Percentiles rank a stretch among this genome's conserved stretches.
Evolutionary conservation across 2,329 filamentous ascomycete genomes (phyloP).

Genomic region (Corynespora cassiicola): DNA sequence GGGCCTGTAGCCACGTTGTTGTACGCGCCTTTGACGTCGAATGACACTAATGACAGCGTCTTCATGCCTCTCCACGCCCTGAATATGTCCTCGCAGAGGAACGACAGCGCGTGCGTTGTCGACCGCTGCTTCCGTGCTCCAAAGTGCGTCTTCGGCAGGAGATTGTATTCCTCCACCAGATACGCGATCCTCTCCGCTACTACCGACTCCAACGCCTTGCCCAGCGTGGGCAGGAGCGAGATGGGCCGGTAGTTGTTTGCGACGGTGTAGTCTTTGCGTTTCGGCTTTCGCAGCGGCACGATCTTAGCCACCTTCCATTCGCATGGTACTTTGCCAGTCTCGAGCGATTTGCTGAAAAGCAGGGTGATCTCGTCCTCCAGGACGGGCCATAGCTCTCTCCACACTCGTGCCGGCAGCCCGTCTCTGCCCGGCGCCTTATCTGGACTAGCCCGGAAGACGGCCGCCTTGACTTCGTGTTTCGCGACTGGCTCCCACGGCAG

Average conservation of each 20-base stretch:
- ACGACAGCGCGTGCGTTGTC: conserved; percentile 43
- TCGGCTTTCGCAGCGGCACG: conserved; percentile 11
- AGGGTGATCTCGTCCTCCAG: conserved; percentile 14
- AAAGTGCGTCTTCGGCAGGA: conserved; percentile 46
- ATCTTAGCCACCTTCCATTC: conserved; percentile 14
- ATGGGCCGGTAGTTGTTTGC: conserved; percentile 33
- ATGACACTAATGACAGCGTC: conserved; percentile 6
- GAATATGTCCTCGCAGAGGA: conserved; percentile 15
- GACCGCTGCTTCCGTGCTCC: conserved; percentile 45
- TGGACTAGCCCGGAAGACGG: conserved; percentile 17
- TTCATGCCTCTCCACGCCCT: conserved; percentile 4
- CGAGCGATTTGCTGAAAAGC: conserved; percentile 15
- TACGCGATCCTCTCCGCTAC: conserved; percentile 32
- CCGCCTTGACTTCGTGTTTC: conserved; percentile 18
- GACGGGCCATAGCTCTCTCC: conserved; percentile 16
- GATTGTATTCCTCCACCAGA: conserved; percentile 28
- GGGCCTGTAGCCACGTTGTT: conserved; percentile 1
- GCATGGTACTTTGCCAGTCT: conserved; percentile 9
- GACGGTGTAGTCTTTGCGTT: conserved; percentile 26
- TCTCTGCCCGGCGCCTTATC: conserved; percentile 17
- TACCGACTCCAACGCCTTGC: conserved; percentile 26
- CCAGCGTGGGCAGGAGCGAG: conserved; percentile 32
- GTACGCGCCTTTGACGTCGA: conserved; percentile 18
- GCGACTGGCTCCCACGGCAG: conserved; percentile 18
- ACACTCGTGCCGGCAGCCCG: conserved; percentile 12